Conservation (phyloP, 2,329 filamentous ascomycete species). For the Spiromastix sp. region DNA sequence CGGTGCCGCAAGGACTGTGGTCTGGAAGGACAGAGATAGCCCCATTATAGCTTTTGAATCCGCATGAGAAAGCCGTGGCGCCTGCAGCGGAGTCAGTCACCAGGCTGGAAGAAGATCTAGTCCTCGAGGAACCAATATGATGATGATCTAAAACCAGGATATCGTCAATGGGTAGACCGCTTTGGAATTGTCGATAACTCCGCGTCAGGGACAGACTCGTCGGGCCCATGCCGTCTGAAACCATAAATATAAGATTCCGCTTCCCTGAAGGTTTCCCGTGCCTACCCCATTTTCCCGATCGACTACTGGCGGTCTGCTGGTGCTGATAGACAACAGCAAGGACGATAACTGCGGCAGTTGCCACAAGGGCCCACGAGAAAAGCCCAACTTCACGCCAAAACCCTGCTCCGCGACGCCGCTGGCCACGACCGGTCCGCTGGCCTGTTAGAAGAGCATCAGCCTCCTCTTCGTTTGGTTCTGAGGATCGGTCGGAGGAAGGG, state of each 20-base stretch:
- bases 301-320: constrained; percentile 24
- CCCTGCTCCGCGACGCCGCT: constrained; percentile 36
- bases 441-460: constrained; percentile 54
- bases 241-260: constrained; percentile 96
- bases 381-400: constrained; percentile 65
- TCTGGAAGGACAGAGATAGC: constrained; percentile 86
- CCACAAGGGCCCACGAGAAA: constrained; percentile 72
- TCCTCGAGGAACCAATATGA: constrained; percentile 82
- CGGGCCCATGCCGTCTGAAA: constrained; percentile 96
- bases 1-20: constrained; percentile 78
- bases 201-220: constrained; percentile 80
- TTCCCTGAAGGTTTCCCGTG: constrained; percentile 50
- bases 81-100: constrained; percentile 96
- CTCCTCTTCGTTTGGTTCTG: constrained; percentile 47
- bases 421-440: constrained; percentile 29
- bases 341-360: constrained; percentile 67
- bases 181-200: constrained; percentile 69
- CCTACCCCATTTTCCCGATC: constrained; percentile 25
- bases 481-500: constrained; percentile 46
- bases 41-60: constrained; percentile 88
- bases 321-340: constrained; percentile 73
- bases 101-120: constrained; percentile 69
- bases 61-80: constrained; percentile 91
- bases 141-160: constrained; percentile 75
- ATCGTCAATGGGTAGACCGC: constrained; percentile 63